Evolutionary conservation across 345 rosid species (phyloP).

Genomic region (Cardamine occulta): DNA sequence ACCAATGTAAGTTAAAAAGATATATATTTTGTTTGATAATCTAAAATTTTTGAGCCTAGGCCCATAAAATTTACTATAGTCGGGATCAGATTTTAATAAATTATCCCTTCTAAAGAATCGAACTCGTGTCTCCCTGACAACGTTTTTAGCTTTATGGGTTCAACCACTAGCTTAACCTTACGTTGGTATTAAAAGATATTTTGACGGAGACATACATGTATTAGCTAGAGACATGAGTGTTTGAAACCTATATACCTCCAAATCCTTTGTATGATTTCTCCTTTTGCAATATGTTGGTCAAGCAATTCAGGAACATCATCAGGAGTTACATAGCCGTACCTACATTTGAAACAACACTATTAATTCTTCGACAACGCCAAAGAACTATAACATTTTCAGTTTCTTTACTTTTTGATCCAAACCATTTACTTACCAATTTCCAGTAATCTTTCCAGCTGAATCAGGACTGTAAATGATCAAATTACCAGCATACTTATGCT

Average conservation of each 20-base stretch:
- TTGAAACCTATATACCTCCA: conserved; percentile 69
- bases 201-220: not conserved
- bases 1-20: not conserved
- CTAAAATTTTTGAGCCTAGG: no score
- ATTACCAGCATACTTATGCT: conserved; percentile 96
- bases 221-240: not conserved
- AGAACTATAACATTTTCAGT: conserved; percentile 4
- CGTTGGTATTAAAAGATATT: no score
- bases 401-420: not conserved
- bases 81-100: no score
- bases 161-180: no score
- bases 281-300: conserved; percentile 83
- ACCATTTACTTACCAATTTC: conserved; percentile 68
- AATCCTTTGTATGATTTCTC: conserved; percentile 71
- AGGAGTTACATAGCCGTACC: conserved; percentile 99
- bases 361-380: not conserved
- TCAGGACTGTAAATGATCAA: conserved; percentile 70
- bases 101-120: not conserved
- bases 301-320: conserved; percentile 83
- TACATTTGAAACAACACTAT: conserved; percentile 38
- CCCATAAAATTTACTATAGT: not conserved
- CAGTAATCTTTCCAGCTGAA: conserved; percentile 61
- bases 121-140: not conserved
- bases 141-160: no score
- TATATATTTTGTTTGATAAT: not conserved